Conservation (phyloP, 495 filamentous ascomycete species). For the Tuber borchii region DNA sequence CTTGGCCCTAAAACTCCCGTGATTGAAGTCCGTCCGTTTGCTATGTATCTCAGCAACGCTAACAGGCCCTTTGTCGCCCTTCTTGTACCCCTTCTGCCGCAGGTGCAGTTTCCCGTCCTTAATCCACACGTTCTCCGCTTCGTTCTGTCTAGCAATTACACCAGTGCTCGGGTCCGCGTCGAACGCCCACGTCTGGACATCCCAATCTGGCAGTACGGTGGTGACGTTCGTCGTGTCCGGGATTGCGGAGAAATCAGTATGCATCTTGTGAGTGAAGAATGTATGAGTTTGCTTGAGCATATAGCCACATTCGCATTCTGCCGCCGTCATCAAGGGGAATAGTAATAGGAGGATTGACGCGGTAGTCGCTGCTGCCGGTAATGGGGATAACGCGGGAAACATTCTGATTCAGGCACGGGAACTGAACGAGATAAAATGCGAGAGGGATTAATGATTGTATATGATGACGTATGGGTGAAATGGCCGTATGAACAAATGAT, state of each 20-base stretch:
- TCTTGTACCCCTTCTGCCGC: slow-evolving; percentile 27
- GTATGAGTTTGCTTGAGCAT: slow-evolving; percentile 26
- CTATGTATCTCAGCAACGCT: slow-evolving; percentile 37
- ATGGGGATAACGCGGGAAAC: not conserved
- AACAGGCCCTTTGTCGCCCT: slow-evolving; percentile 20
- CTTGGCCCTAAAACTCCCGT: slow-evolving; percentile 40
- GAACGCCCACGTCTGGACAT: slow-evolving; percentile 30
- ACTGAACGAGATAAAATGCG: not conserved
- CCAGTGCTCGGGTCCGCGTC: slow-evolving; percentile 8
- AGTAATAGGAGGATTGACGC: slow-evolving; percentile 11
- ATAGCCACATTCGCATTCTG: slow-evolving; percentile 39
- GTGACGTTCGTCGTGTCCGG: slow-evolving; percentile 20
- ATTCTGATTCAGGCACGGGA: not conserved
- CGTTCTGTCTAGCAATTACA: slow-evolving; percentile 28
- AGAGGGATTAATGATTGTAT: not conserved
- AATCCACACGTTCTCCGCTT: slow-evolving; percentile 37
- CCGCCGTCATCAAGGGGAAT: slow-evolving; percentile 4
- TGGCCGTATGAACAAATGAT: not conserved
- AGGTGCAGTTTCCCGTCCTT: slow-evolving; percentile 31
- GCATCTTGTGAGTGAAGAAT: slow-evolving; percentile 32
- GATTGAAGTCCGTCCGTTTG: slow-evolving; percentile 29
- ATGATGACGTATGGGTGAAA: not conserved
- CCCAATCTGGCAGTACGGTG: slow-evolving; percentile 31
- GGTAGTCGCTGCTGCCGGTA: not conserved
- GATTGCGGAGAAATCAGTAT: slow-evolving; percentile 27